These are phyloP conservation scores for Buxus sempervirens DNA, from an alignment of 164 flowering plant genomes.

Conservation along the genomic window DNA sequence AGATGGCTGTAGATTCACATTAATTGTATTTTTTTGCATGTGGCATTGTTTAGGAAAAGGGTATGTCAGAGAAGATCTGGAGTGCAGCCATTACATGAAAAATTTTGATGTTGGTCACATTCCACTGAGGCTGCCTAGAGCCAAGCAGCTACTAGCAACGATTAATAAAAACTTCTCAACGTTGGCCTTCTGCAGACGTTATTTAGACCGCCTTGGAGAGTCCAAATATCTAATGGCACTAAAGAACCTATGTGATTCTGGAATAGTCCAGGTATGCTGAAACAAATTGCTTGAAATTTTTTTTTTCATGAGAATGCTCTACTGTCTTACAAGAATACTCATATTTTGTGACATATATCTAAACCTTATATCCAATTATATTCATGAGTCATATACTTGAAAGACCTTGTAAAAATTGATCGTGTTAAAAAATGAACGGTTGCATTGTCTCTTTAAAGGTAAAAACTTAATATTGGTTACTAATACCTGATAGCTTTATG, in stretches of 20 bases:
- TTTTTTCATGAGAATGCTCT: neutral
- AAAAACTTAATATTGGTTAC: no score
- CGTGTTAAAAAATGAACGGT: neutral
- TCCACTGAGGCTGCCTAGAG: conserved; percentile 85
- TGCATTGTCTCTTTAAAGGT: no score
- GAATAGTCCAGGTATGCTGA: conserved; percentile 79
- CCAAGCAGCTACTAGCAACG: conserved; percentile 89
- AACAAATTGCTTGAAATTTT: neutral
- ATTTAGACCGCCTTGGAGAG: conserved; percentile 92
- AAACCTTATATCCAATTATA: neutral
- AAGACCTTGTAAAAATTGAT: neutral
- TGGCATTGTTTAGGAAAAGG: conserved; percentile 68
- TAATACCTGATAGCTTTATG: no score
- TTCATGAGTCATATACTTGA: neutral
- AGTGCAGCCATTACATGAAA: conserved; percentile 99
- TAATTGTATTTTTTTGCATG: no score
- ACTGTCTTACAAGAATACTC: no score
- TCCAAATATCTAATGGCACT: conserved; percentile 92
- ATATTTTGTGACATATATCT: no score
- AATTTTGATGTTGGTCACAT: conserved; percentile 86
- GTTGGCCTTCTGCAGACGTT: conserved; percentile 94
- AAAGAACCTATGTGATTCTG: conserved; percentile 87
- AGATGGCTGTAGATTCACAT: neutral
- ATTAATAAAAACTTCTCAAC: conserved; percentile 94
- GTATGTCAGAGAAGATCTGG: conserved; percentile 90